These are phyloP conservation scores for Durotheca rogersii DNA, from an alignment of 495 filamentous ascomycete genomes.

Conservation along the genomic window DNA sequence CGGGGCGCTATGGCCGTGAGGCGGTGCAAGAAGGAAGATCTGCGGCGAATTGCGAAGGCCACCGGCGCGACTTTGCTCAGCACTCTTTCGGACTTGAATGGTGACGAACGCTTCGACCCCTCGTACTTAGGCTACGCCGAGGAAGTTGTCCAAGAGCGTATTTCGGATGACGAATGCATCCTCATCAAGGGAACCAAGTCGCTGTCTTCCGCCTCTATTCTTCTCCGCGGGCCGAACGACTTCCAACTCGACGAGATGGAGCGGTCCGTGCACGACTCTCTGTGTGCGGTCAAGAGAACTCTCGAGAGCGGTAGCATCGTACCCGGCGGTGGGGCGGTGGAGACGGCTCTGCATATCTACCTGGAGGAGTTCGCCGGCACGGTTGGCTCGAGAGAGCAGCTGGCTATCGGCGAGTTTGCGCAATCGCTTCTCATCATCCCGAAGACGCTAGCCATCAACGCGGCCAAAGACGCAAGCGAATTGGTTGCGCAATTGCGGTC, in stretches of 20 bases:
- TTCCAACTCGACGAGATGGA: conserved; percentile 99
- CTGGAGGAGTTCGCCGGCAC: conserved; percentile 99
- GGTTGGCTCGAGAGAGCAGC: conserved; percentile 94
- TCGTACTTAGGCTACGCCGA: conserved; percentile 88
- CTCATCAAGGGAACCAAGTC: conserved; percentile 93
- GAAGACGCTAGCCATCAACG: conserved; percentile 95
- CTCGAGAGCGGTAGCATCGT: conserved; percentile 96
- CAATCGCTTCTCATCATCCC: conserved; percentile 91
- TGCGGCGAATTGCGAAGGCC: conserved; percentile 92
- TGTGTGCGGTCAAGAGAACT: conserved; percentile 95
- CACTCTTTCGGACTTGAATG: conserved; percentile 92
- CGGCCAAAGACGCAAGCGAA: conserved; percentile 92
- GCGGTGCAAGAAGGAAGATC: conserved; percentile 97
- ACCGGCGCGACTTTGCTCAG: conserved; percentile 91
- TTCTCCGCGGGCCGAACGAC: conserved; percentile 94
- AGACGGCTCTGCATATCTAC: conserved; percentile 99
- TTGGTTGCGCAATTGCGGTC: conserved; percentile 94
- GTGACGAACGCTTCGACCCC: conserved; percentile 93
- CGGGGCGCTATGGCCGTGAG: conserved; percentile 94
- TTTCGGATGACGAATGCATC: conserved; percentile 98
- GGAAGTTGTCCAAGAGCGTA: conserved; percentile 93
- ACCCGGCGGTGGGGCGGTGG: conserved; percentile 92
- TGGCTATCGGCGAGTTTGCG: conserved; percentile 97
- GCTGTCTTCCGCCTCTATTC: conserved; percentile 91
- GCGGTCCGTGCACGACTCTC: conserved; percentile 92